Conservation (phyloP, 2,329 filamentous ascomycete species). For the Chaetomiaceae sp. region DNA sequence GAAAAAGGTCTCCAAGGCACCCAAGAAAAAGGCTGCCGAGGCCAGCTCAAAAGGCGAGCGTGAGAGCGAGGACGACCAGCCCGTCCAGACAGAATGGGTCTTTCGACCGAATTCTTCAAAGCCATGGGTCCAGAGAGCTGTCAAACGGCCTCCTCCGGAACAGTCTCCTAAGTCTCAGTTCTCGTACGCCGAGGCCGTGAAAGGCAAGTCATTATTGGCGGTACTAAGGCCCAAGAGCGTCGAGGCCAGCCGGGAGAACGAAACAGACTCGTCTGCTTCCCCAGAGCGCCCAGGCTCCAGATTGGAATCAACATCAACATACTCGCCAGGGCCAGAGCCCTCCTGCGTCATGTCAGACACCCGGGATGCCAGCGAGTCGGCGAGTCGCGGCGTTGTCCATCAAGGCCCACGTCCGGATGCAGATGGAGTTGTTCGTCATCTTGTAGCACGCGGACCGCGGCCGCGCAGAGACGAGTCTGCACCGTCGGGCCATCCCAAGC, state of each 20-base stretch:
- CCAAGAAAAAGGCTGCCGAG: not conserved
- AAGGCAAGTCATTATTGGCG: not conserved
- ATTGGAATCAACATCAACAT: not conserved
- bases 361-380: too few relatives aligned
- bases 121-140: not conserved
- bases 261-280: not conserved
- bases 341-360: not conserved
- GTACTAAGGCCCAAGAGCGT: not conserved
- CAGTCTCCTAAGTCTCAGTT: not conserved
- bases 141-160: not conserved
- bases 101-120: not conserved
- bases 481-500: not conserved
- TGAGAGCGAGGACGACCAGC: not conserved
- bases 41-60: not conserved
- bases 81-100: not conserved
- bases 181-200: slow-evolving; percentile 12
- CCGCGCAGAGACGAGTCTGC: too few relatives aligned
- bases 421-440: not conserved
- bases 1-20: not conserved
- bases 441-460: not conserved
- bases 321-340: not conserved
- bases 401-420: too few relatives aligned
- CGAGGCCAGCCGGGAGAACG: not conserved
- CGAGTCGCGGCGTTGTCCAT: too few relatives aligned
- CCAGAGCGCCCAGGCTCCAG: not conserved